Evolutionary conservation across 2,329 filamentous ascomycete species (phyloP), one percentile per base, ranked within the genome.

Genomic region (Fusarium drepaniforme): DNA sequence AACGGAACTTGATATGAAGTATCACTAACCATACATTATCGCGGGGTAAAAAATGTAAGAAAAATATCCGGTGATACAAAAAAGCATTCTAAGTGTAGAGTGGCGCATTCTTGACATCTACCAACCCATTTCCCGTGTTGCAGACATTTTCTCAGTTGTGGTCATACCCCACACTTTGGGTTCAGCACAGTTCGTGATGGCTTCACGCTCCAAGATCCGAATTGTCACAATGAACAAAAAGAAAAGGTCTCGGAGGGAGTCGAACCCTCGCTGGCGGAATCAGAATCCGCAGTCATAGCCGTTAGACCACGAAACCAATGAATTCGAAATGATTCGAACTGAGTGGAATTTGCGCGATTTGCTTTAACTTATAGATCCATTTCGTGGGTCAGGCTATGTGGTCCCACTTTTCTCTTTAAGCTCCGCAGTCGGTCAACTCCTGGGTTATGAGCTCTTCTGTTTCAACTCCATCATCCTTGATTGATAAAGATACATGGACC

Each of bases 231-330:
- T 60, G 4, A 1, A 8, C 44, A 74, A 73, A 76, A 75, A 73
- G 28, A 5, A 40, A 21, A 82, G 81, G 81, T 82, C 77, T 78
- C 78, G 78, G 79, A 49, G 80, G 80, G 81, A 82, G 80, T 82
- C 80, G 80, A 81, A 82, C 80, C 80, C 80, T 81, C 80, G 80
- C 80, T 82, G 81, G 80, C 80, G 80, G 81, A 81, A 82, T 82
- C 80, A 82, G 79, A 80, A 80, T 82, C 81, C 80, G 81, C 80
- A 82, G 80, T 82, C 80, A 82, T 82, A 75, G 80, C 80, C 80
- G 80, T 81, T 81, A 82, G 81, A 82, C 79, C 80, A 82, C 78
- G 79, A 77, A 81, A 81, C 81, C 80, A 28, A 15, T 9, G 15
- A 18, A 18, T 18, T 58, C 56, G 23, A 38, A 8, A 25, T 25